Evolutionary conservation across 2,329 filamentous ascomycete genomes (phyloP).

Genomic region (Ascochyta clinopodiicola): DNA sequence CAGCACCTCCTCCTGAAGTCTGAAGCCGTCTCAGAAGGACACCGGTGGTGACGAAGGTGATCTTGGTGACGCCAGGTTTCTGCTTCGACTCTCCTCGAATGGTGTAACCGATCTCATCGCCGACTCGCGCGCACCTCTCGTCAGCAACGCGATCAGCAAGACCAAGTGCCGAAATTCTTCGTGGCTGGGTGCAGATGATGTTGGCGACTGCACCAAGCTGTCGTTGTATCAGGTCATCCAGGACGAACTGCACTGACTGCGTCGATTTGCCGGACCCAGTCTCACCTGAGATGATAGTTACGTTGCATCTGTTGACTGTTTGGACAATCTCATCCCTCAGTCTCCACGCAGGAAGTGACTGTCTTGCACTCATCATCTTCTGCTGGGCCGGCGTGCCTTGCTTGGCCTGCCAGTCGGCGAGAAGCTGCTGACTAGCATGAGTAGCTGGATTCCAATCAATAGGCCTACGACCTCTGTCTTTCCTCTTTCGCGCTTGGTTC

Average conservation of each 20-base stretch:
- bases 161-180: conserved; percentile 91
- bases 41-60: conserved; percentile 96
- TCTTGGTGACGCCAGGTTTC: conserved; percentile 74
- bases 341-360: conserved; percentile 85
- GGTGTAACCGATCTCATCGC: conserved; percentile 87
- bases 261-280: conserved; percentile 97
- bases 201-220: conserved; percentile 79
- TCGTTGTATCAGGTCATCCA: conserved; percentile 84
- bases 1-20: conserved; percentile 79
- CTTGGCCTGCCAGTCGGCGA: conserved; percentile 70
- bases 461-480: conserved; percentile 51
- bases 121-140: conserved; percentile 81
- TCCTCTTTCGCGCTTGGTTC: conserved; percentile 26
- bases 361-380: conserved; percentile 75
- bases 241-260: conserved; percentile 92
- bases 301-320: conserved; percentile 78
- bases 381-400: conserved; percentile 71
- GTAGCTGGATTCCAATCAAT: conserved; percentile 70
- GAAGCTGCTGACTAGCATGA: conserved; percentile 63
- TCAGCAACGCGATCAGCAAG: conserved; percentile 94
- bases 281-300: conserved; percentile 96
- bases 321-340: conserved; percentile 77
- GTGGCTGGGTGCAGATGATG: conserved; percentile 94
- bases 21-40: conserved; percentile 90
- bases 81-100: conserved; percentile 89